A percentile compares a stretch with the other conserved stretches of the same genome.
Conservation (phyloP, 2,329 filamentous ascomycete genomes). For the Arachnomyces sp. region DNA sequence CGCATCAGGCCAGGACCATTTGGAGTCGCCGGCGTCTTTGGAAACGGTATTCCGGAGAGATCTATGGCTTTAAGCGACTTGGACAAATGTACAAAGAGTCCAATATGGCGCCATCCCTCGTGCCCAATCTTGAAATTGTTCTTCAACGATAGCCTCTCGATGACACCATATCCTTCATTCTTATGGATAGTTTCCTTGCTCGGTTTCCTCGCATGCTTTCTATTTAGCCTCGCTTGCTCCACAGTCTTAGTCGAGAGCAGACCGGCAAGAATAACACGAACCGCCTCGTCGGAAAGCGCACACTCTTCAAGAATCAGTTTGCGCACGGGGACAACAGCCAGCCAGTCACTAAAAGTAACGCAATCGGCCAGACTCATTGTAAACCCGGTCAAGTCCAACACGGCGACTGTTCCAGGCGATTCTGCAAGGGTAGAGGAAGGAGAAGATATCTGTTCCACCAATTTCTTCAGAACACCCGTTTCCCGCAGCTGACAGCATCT, state of each 20-base stretch:
- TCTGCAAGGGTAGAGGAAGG: conserved; percentile 57
- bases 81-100: conserved; percentile 84
- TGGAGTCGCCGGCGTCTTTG: conserved; percentile 33
- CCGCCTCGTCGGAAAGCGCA: conserved; percentile 75
- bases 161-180: conserved; percentile 52
- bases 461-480: conserved; percentile 82
- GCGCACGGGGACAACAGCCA: conserved; percentile 85
- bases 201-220: conserved; percentile 32
- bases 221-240: conserved; percentile 47
- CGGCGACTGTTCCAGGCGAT: conserved; percentile 68
- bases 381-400: conserved; percentile 77
- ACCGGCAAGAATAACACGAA: conserved; percentile 79
- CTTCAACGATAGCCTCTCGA: conserved; percentile 82
- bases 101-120: conserved; percentile 87
- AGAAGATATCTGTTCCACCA: conserved; percentile 78
- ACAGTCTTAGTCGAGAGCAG: conserved; percentile 70
- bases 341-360: conserved; percentile 81
- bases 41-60: conserved; percentile 76
- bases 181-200: conserved; percentile 22
- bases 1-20: conserved; percentile 17
- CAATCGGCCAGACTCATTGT: conserved; percentile 77
- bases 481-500: conserved; percentile 91
- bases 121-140: conserved; percentile 77
- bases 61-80: conserved; percentile 79
- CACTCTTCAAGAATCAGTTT: conserved; percentile 83